Evolutionary conservation across 441 rosid species (phyloP), one percentile per base, ranked within the genome.

Genomic region (Isatis lusitanica): DNA sequence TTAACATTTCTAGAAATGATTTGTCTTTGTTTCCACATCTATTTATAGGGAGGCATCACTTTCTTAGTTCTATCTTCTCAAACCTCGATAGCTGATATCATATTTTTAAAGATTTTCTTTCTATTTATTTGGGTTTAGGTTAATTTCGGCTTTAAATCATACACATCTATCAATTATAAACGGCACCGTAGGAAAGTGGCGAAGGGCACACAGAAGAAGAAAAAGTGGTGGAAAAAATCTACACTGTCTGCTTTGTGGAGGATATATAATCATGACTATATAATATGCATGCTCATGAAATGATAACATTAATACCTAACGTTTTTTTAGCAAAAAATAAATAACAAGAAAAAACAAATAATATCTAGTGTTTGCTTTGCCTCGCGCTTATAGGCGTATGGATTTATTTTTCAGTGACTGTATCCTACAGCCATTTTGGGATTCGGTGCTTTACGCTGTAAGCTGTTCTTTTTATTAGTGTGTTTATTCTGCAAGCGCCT

Each of bases 21-120:
- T 24, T 48, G 80, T 70, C 76, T 76, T 69, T 58, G 35, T 70
- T 76, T 76, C 80, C 67, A 76, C 67, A 70, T 40, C 80, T 70
- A 70, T 70, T 57, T 76, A 57, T 70, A 70, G 72, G 42, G 75
- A 70, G 50, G 66, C 75, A 76, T 64, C 67, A 58, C 50, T 76
- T 76, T 58, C 53, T 28, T 51, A 42, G 56, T 67, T 74, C 33
- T 51, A 68, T 62, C 70, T 44, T 62, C 76, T 72, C 63, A 39
- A 39, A 42, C 76, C 65, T 73, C 70, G 66, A 53, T 31, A 59
- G 16, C 40, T 38, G 68, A 42, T 26, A 26, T 26, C 28, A 26
- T 21, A 21, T 26, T 26, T 26, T 26, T 26, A 26, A 24, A 2
- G 28, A n/a, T 36, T 26, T 35, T 2, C 4, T 46, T 48, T 6